These are phyloP conservation scores for Gymnopus androsaceus DNA, from an alignment of 1,284 basidiomycete genomes.

Conservation along the genomic window DNA sequence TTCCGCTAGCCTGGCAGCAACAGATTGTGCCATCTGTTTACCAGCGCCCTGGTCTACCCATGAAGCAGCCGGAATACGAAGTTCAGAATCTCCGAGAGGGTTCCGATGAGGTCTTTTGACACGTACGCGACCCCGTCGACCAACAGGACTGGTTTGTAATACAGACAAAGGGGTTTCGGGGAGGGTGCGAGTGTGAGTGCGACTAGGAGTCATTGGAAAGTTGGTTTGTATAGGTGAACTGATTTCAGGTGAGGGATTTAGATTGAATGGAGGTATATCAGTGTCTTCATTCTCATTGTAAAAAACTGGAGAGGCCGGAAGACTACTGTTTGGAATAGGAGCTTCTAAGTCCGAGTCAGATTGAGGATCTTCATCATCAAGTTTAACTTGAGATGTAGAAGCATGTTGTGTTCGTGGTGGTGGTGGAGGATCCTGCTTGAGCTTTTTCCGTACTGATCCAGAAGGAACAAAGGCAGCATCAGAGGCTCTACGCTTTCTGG, in stretches of 20 bases:
- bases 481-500: background rate
- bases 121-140: background rate
- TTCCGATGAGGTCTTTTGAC: background rate
- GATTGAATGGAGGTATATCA: background rate
- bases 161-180: background rate
- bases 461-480: background rate
- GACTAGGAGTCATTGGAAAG: background rate
- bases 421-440: background rate
- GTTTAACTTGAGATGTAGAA: background rate
- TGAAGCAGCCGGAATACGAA: background rate
- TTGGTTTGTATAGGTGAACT: no score
- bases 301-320: background rate
- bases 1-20: background rate
- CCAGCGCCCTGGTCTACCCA: background rate
- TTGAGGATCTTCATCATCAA: background rate
- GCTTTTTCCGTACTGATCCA: background rate
- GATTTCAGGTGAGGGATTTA: background rate
- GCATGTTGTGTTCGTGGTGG: background rate
- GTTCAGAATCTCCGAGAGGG: background rate
- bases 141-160: background rate
- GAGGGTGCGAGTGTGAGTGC: background rate
- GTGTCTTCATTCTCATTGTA: background rate
- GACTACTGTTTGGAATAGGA: background rate
- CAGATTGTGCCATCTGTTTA: background rate
- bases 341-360: background rate